phyloP scores from a whole-genome alignment of 306 rosid genomes.

The Astragalus membranaceus region DNA sequence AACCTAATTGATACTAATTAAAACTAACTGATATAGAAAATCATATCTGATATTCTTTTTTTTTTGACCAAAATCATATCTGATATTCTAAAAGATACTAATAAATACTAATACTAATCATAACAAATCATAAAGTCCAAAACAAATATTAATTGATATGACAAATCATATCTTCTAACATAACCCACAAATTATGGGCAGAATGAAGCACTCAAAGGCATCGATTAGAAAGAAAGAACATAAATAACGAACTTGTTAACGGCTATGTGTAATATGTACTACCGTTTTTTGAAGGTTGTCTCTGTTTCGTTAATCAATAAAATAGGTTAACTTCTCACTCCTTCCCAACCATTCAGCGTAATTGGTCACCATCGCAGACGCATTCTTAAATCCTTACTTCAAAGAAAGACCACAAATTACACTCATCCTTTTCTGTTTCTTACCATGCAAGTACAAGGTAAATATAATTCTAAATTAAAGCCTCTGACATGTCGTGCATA shows the following conservation, averaged over 20 bases:
- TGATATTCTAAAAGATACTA: no score
- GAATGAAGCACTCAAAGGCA: no score
- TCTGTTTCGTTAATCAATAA: background rate
- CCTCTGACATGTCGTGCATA: background rate
- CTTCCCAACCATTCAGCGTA: background rate
- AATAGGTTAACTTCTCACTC: background rate
- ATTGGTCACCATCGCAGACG: background rate
- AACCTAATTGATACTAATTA: no score
- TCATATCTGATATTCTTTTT: no score
- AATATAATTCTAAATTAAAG: background rate
- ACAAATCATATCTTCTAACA: no score
- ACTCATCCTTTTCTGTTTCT: background rate
- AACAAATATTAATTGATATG: no score
- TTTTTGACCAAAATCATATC: no score
- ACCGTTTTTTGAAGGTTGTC: background rate
- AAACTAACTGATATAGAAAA: no score
- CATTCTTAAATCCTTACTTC: background rate
- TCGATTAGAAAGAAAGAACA: no score
- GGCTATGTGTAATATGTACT: background rate
- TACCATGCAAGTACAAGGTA: background rate
- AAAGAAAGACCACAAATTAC: background rate
- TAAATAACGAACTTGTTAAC: background rate
- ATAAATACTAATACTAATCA: no score
- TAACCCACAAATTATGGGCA: no score
- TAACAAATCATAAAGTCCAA: no score